Evolutionary conservation across 208 protist genomes (phyloP), one percentile per base, ranked within the genome.

Genomic region (Trypanosoma theileri): DNA sequence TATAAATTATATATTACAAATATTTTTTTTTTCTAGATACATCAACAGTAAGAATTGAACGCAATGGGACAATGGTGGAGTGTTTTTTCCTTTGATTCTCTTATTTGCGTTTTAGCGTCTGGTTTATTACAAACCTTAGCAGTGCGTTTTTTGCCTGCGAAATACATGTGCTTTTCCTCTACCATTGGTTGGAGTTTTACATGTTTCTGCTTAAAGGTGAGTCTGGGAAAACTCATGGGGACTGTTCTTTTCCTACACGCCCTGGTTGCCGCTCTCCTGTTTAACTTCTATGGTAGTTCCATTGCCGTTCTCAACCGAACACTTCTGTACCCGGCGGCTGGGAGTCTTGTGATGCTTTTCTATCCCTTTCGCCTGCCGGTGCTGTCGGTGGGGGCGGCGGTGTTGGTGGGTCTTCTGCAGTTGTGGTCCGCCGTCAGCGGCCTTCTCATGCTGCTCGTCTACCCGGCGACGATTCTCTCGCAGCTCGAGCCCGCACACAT

Each of bases 401-500:
- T 53, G 41, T 35, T 17, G 11, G 61, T 80, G 26, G 35, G 57
- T n/a, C 13, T 69, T n/a, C 6, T 75, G n/a, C 86, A 92, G 69
- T 35, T 81, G 4, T 87, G 83, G 84, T 72, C 75, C 14, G 19
- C 79, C 17, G 0, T 88, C 0, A 66, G 79, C 14, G 77, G 79
- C 13, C 22, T 85, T 22, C 56, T 95, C 11, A 83, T 91, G 22
- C 57, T 80, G 13, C 68, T 69, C 9, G 80, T 83, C 60, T 95
- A 80, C 62, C 89, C 89, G 12, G 89, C 82, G 10, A 81, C 66
- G 24, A 54, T 85, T 21, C 24, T 67, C 24, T 67, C 59, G 28
- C 35, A 21, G 83, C 53, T 82, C 10, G 77, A 87, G 68, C 71
- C 63, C 4, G 82, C 84, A 72, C 40, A 52, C 4, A 41, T 62